Conservation (phyloP, 345 rosid genomes). For the Citrus trifoliata region DNA sequence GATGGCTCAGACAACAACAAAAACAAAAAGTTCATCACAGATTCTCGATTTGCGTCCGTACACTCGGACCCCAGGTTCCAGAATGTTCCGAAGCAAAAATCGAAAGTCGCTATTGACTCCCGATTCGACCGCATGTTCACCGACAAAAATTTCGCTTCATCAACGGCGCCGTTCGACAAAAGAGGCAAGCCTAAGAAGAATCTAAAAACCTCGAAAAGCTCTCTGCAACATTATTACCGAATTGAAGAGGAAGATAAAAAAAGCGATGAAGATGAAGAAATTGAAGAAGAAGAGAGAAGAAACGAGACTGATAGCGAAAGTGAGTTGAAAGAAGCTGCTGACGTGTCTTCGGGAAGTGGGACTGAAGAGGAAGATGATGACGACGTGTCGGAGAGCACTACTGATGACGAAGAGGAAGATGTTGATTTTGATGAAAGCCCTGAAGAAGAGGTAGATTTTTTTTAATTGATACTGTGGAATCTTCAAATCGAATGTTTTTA, state of each 20-base stretch:
- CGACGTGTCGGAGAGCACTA: constrained; percentile 32
- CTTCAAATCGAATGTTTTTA: neutral
- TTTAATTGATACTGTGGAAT: neutral
- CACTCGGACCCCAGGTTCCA: constrained; percentile 88
- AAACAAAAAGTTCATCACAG: constrained; percentile 41
- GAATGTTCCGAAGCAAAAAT: constrained; percentile 55
- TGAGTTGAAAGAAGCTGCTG: constrained; percentile 14
- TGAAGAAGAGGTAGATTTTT: constrained; percentile 37
- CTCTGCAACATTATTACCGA: constrained; percentile 68
- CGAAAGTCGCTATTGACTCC: constrained; percentile 71
- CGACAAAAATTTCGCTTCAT: constrained; percentile 52
- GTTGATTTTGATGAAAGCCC: constrained; percentile 48
- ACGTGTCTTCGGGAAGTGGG: constrained; percentile 6
- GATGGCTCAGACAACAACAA: neutral
- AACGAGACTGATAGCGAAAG: constrained; percentile 20
- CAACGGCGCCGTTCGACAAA: constrained; percentile 66
- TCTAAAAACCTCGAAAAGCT: constrained; percentile 20
- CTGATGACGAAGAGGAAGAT: constrained; percentile 61
- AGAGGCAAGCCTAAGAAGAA: constrained; percentile 69
- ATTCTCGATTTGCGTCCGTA: constrained; percentile 62
- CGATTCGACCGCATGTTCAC: constrained; percentile 60
- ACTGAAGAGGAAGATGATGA: constrained; percentile 23
- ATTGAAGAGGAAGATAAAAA: constrained; percentile 29
- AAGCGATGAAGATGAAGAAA: constrained; percentile 6
- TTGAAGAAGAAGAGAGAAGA: constrained; percentile 20